A percentile compares a stretch with the other conserved stretches of the same genome.
Conservation (phyloP, 257 asterid species). For the Fraxinus cuspidata region DNA sequence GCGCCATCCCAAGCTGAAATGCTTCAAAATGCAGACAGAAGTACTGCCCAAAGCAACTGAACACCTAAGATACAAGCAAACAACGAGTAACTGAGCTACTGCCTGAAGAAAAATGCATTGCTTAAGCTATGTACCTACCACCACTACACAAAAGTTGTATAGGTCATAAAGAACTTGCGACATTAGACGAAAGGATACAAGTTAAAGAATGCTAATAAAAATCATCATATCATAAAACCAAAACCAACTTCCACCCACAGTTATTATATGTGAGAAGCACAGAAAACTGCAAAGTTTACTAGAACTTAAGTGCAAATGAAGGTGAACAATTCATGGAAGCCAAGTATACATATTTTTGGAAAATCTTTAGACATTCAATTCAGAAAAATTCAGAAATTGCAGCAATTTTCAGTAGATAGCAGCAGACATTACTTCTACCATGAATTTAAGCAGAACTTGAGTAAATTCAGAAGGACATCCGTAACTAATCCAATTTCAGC, state of each 20-base stretch:
- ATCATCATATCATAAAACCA: background rate
- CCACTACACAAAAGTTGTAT: background rate
- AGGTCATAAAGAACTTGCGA: background rate
- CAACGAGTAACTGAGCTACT: background rate
- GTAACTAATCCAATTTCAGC: no score
- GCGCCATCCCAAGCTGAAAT: conserved; percentile 45
- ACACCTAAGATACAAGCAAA: conserved; percentile 30
- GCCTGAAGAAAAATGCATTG: background rate
- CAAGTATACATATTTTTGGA: background rate
- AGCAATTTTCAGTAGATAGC: no score
- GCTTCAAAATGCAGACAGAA: conserved; percentile 52
- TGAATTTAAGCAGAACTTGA: no score
- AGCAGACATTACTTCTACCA: no score
- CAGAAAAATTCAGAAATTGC: no score
- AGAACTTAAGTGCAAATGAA: background rate
- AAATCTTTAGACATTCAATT: background rate
- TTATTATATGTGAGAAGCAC: background rate
- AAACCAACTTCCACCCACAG: background rate
- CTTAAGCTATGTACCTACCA: background rate
- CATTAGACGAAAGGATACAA: background rate
- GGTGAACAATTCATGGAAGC: background rate
- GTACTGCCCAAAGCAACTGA: conserved; percentile 50
- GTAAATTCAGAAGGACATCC: no score
- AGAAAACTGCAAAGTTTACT: background rate
- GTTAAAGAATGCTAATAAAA: background rate